Conservation (phyloP, 1,284 basidiomycete species). For the Naganishia cerealis region DNA sequence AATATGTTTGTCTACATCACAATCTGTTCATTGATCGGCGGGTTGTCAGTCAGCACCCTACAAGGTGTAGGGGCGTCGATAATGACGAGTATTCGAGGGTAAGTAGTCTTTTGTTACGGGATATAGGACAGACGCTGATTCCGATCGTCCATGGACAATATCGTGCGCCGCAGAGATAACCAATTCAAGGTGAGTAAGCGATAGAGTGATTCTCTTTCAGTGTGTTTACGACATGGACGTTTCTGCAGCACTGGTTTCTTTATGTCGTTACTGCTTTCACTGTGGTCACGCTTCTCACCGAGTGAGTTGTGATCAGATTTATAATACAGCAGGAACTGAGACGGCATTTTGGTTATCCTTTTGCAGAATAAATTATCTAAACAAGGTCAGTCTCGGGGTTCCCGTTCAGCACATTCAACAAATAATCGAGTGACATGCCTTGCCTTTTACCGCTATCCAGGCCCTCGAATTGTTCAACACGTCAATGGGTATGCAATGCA, state of each 20-base stretch:
- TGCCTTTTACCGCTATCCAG: slow-evolving; percentile 15
- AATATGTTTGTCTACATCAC: slow-evolving; percentile 94
- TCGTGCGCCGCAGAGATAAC: slow-evolving; percentile 41
- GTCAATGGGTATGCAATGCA: slow-evolving; percentile 68
- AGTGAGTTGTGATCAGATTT: slow-evolving; percentile 35
- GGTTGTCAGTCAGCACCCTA: slow-evolving; percentile 85
- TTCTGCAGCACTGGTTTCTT: slow-evolving; percentile 71
- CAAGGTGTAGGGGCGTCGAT: slow-evolving; percentile 91
- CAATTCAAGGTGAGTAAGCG: slow-evolving; percentile 45
- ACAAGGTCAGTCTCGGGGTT: slow-evolving; percentile 58
- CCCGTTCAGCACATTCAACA: neutral
- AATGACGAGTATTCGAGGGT: slow-evolving; percentile 77
- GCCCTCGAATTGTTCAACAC: slow-evolving; percentile 91
- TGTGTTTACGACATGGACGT: neutral
- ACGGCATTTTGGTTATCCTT: neutral
- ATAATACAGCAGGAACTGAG: neutral
- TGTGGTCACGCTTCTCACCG: slow-evolving; percentile 65
- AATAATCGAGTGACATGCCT: neutral
- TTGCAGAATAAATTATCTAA: slow-evolving; percentile 84
- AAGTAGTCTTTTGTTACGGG: slow-evolving; percentile 53
- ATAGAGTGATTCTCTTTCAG: neutral
- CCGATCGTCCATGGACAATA: too few species aligned
- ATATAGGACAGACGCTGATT: neutral
- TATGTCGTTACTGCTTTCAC: slow-evolving; percentile 86
- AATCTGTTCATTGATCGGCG: slow-evolving; percentile 94